These are phyloP conservation scores for Isabelozyma pseudorhagii DNA, from an alignment of 805 yeast genomes.

Conservation along the genomic window DNA sequence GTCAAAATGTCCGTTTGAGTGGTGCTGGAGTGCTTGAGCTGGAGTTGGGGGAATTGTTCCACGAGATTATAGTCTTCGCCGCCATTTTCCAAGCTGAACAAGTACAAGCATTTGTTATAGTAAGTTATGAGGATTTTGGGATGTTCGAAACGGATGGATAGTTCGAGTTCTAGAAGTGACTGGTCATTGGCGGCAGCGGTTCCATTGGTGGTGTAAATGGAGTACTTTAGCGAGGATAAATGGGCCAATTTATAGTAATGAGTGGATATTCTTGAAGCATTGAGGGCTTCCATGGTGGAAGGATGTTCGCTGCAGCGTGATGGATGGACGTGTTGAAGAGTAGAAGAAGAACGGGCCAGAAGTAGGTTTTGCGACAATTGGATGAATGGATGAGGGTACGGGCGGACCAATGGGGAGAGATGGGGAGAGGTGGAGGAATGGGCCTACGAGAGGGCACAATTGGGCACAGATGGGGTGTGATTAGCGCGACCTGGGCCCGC, in stretches of 20 bases:
- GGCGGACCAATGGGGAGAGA: no score
- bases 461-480: no score
- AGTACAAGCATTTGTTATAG: constrained; percentile 37
- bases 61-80: constrained; percentile 12
- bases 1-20: constrained; percentile 24
- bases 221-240: constrained; percentile 24
- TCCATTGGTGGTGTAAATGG: constrained; percentile 22
- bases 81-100: constrained; percentile 29
- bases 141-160: constrained; percentile 29
- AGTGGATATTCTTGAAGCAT: constrained; percentile 28
- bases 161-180: constrained; percentile 37
- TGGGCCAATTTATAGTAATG: constrained; percentile 42
- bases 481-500: no score
- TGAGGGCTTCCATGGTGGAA: constrained; percentile 9
- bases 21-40: constrained; percentile 17
- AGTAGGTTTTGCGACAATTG: no score
- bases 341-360: not conserved
- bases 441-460: no score
- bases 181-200: constrained; percentile 28
- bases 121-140: constrained; percentile 39
- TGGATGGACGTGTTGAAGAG: not conserved
- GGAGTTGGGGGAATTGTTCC: constrained; percentile 17
- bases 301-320: not conserved
- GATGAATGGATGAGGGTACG: no score
- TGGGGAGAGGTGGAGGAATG: no score